Evolutionary conservation across 2,329 filamentous ascomycete species (phyloP).

Genomic region (Eutypa lata): DNA sequence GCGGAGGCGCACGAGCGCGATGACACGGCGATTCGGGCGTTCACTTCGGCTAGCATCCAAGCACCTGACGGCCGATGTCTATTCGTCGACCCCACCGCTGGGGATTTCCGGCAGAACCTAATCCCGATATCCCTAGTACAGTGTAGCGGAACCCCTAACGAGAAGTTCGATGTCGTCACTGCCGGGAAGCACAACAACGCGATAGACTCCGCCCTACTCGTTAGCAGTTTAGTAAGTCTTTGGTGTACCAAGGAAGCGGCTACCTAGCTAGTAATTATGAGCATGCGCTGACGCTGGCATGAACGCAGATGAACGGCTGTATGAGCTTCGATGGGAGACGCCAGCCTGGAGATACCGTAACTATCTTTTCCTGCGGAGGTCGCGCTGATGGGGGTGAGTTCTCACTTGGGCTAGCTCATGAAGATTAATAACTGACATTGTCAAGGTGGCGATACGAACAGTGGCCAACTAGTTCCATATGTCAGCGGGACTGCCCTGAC

Average conservation of each 20-base stretch:
- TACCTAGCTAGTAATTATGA: too few species aligned
- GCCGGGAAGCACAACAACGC: conserved; percentile 47
- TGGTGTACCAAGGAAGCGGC: background rate
- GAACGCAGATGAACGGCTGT: conserved; percentile 43
- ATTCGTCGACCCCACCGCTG: conserved; percentile 49
- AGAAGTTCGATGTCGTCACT: conserved; percentile 51
- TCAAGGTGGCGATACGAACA: conserved; percentile 42
- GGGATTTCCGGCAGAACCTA: conserved; percentile 52
- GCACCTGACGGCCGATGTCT: conserved; percentile 48
- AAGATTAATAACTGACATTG: conserved; percentile 8
- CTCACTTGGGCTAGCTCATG: background rate
- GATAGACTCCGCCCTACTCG: conserved; percentile 38
- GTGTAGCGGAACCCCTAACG: conserved; percentile 42
- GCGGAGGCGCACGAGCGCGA: conserved; percentile 48
- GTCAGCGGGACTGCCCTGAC: conserved; percentile 38
- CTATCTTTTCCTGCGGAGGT: conserved; percentile 50
- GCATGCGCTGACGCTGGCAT: background rate
- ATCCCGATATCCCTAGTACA: conserved; percentile 45
- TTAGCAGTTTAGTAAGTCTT: conserved; percentile 41
- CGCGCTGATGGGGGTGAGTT: conserved; percentile 44
- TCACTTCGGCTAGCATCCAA: conserved; percentile 42
- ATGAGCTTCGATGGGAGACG: conserved; percentile 47
- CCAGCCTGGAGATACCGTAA: conserved; percentile 42
- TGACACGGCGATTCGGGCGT: conserved; percentile 42
- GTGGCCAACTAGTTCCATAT: conserved; percentile 49